Percentiles rank a stretch among this genome's conserved stretches.
These are phyloP conservation scores for Trypanosoma congolense DNA, from an alignment of 208 protist genomes.

Conservation along the genomic window DNA sequence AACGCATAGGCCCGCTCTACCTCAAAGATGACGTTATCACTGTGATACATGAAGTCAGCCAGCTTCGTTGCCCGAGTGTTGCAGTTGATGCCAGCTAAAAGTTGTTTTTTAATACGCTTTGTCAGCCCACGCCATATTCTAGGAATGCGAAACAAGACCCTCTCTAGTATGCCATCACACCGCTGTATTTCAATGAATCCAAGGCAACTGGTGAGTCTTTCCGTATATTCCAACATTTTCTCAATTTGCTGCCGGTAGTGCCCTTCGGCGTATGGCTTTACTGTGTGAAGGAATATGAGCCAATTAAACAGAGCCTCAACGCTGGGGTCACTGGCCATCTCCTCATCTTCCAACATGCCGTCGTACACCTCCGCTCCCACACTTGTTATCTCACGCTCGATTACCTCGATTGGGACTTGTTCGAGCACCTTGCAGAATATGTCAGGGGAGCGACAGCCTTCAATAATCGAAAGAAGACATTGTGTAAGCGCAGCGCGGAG, in stretches of 20 bases:
- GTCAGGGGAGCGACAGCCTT: conserved; percentile 51
- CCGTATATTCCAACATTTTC: conserved; percentile 34
- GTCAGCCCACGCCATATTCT: conserved; percentile 58
- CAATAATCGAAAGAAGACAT: conserved; percentile 60
- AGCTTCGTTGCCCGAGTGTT: conserved; percentile 70
- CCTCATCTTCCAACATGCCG: conserved; percentile 28
- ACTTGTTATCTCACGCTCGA: conserved; percentile 40
- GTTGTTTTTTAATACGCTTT: conserved; percentile 49
- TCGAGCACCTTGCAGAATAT: conserved; percentile 44
- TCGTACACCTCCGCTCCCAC: conserved; percentile 28
- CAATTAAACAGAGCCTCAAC: conserved; percentile 73
- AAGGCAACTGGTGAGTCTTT: conserved; percentile 33
- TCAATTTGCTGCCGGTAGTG: conserved; percentile 38
- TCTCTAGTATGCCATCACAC: conserved; percentile 54
- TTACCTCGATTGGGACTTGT: conserved; percentile 49
- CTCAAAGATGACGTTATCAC: conserved; percentile 79
- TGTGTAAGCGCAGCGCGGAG: conserved; percentile 52
- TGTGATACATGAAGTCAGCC: conserved; percentile 74
- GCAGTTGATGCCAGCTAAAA: conserved; percentile 75
- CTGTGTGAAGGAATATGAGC: conserved; percentile 59
- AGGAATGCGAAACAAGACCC: conserved; percentile 83
- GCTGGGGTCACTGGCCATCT: conserved; percentile 40
- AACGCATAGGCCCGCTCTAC: conserved; percentile 65
- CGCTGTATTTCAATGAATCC: conserved; percentile 76
- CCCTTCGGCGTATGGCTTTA: conserved; percentile 38